phyloP scores from a whole-genome alignment of 208 protist species.

The Trypanosoma mega region DNA sequence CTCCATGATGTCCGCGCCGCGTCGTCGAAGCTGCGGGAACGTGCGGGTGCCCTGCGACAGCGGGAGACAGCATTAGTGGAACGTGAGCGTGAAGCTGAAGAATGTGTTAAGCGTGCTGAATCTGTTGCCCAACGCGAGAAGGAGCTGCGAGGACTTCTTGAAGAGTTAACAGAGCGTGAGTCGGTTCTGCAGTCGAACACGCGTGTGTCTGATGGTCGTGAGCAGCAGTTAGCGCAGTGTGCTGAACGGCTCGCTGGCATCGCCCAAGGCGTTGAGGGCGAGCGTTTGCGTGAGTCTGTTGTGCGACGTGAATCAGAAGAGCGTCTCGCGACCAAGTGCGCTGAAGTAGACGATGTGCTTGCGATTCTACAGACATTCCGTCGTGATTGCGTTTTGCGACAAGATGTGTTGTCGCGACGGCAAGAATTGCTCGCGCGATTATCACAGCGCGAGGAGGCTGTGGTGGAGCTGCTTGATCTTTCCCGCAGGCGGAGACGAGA shows the following conservation, averaged over 20 bases:
- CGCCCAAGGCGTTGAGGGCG: conserved; percentile 48
- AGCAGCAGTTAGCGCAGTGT: conserved; percentile 32
- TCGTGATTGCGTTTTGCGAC: not conserved
- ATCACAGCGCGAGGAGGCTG: conserved; percentile 19
- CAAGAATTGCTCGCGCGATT: conserved; percentile 7
- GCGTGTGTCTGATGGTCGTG: no score
- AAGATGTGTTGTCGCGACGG: not conserved
- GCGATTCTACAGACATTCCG: conserved; percentile 18
- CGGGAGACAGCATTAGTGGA: conserved; percentile 19
- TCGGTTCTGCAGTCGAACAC: no score
- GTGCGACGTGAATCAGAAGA: conserved; percentile 17
- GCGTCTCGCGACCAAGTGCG: conserved; percentile 21
- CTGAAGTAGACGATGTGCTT: conserved; percentile 27
- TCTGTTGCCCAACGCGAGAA: no score
- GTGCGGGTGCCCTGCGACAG: conserved; percentile 28
- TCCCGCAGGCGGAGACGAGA: conserved; percentile 13
- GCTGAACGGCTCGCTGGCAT: conserved; percentile 54
- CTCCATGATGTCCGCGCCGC: conserved; percentile 15
- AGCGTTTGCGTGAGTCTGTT: conserved; percentile 19
- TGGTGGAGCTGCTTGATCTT: conserved; percentile 21
- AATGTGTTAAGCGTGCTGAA: no score
- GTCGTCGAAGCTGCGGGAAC: conserved; percentile 8
- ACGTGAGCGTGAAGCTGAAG: no score
- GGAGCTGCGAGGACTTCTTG: no score
- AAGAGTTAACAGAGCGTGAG: no score